A percentile compares a stretch with the other conserved stretches of the same genome.
Conservation (phyloP, 768 basidiomycete genomes). For the Agaricus sinodeliciosus region DNA sequence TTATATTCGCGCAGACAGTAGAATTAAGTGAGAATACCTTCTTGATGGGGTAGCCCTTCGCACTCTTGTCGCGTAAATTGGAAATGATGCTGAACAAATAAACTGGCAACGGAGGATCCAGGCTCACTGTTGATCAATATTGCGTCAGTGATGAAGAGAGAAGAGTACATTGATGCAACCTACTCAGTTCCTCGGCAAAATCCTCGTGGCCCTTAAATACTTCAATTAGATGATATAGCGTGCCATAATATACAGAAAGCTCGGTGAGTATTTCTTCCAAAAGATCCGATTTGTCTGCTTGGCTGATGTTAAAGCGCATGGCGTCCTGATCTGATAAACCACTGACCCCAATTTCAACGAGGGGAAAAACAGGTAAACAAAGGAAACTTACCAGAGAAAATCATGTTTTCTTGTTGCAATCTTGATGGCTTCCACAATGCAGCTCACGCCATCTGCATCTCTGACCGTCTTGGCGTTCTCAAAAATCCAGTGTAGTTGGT, state of each 20-base stretch:
- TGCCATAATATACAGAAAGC: conserved; percentile 87
- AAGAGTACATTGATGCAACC: conserved; percentile 25
- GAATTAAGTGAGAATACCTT: conserved; percentile 48
- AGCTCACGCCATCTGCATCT: conserved; percentile 73
- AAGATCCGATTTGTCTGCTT: conserved; percentile 67
- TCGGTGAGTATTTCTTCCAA: conserved; percentile 90
- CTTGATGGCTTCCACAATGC: conserved; percentile 83
- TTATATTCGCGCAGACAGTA: neutral
- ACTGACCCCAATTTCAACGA: conserved; percentile 30
- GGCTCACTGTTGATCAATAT: conserved; percentile 60
- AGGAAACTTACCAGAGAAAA: conserved; percentile 53
- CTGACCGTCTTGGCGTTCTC: conserved; percentile 88
- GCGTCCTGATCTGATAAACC: conserved; percentile 72
- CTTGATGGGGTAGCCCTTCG: conserved; percentile 95
- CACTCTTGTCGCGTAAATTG: conserved; percentile 84
- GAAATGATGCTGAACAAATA: conserved; percentile 91
- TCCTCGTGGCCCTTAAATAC: conserved; percentile 89
- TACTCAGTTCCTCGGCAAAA: conserved; percentile 95
- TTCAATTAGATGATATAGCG: conserved; percentile 94
- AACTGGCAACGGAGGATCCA: conserved; percentile 90
- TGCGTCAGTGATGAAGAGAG: neutral
- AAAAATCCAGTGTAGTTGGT: conserved; percentile 94
- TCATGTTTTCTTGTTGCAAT: conserved; percentile 87
- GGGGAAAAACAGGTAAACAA: neutral
- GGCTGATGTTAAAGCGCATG: conserved; percentile 61